Percentiles rank a stretch among this genome's conserved stretches.
Conservation (phyloP, 1,284 basidiomycete genomes). For the Ganoderma lucidum region DNA sequence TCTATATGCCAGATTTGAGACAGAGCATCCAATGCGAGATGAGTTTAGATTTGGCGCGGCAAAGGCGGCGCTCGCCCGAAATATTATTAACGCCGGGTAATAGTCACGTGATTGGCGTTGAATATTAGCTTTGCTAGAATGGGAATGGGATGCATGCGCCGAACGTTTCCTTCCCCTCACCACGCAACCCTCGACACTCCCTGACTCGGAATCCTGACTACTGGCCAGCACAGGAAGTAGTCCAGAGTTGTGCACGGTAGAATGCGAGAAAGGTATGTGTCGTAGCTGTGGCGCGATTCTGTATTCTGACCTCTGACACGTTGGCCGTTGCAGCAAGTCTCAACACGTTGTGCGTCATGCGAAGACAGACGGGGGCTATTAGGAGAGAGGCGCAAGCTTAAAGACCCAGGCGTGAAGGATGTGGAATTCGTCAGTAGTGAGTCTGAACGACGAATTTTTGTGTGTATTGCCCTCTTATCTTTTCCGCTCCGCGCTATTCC, state of each 20-base stretch:
- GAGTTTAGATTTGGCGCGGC: too few relatives aligned
- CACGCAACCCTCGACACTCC: too few relatives aligned
- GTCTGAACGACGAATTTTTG: background rate
- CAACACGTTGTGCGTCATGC: background rate
- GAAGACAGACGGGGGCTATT: background rate
- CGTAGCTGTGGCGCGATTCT: background rate
- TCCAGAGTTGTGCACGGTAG: background rate
- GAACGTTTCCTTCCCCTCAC: too few relatives aligned
- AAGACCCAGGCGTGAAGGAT: background rate
- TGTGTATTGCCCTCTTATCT: too few relatives aligned
- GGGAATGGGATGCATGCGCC: background rate
- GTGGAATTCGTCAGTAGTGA: background rate
- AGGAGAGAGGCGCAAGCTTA: background rate
- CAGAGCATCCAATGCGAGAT: background rate
- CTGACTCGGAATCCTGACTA: too few relatives aligned
- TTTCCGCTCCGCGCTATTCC: too few relatives aligned
- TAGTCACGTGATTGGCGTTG: background rate
- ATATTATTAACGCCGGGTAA: background rate
- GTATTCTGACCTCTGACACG: too few relatives aligned
- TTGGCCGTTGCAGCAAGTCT: too few relatives aligned
- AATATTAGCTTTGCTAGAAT: background rate
- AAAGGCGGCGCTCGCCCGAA: too few relatives aligned
- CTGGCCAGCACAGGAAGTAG: too few relatives aligned
- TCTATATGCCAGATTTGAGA: background rate
- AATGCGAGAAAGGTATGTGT: background rate